phyloP scores from a whole-genome alignment of 139 green algal genomes.

The Chlorella sorokiniana region DNA sequence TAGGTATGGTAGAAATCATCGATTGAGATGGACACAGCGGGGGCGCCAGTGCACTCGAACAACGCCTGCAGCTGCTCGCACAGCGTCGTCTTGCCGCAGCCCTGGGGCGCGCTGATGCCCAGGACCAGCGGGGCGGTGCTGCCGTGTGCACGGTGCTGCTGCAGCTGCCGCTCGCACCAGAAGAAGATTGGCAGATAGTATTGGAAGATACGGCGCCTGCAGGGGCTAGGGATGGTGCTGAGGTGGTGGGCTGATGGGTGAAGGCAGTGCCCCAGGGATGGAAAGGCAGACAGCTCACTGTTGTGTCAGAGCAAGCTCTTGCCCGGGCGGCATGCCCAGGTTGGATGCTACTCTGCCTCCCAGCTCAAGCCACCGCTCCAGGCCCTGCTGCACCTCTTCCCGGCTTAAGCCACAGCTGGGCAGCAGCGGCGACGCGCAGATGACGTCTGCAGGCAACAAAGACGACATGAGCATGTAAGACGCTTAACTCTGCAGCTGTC shows the following conservation, averaged over 20 bases:
- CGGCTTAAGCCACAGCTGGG: conserved; percentile 44
- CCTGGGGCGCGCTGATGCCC: conserved; percentile 92
- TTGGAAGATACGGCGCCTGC: conserved; percentile 83
- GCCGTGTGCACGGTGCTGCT: conserved; percentile 51
- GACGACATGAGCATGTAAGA: background rate
- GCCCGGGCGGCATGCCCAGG: conserved; percentile 6
- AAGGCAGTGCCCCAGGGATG: background rate
- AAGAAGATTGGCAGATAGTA: conserved; percentile 96
- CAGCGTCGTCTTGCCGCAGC: conserved; percentile 97
- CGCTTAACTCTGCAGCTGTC: background rate
- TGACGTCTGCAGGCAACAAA: conserved; percentile 58
- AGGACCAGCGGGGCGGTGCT: conserved; percentile 67
- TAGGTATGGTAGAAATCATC: conserved; percentile 98
- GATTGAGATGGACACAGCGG: conserved; percentile 84
- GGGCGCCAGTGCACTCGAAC: conserved; percentile 65
- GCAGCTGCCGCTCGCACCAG: conserved; percentile 77
- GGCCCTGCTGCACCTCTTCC: conserved; percentile 39
- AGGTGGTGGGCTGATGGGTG: background rate
- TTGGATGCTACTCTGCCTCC: background rate
- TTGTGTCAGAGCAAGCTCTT: background rate
- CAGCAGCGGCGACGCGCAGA: conserved; percentile 67
- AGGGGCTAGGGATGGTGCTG: background rate
- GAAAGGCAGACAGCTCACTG: background rate
- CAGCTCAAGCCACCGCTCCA: conserved; percentile 18
- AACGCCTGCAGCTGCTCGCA: conserved; percentile 88